Evolutionary conservation across 495 filamentous ascomycete species (phyloP).

Genomic region (Neurospora sp.): DNA sequence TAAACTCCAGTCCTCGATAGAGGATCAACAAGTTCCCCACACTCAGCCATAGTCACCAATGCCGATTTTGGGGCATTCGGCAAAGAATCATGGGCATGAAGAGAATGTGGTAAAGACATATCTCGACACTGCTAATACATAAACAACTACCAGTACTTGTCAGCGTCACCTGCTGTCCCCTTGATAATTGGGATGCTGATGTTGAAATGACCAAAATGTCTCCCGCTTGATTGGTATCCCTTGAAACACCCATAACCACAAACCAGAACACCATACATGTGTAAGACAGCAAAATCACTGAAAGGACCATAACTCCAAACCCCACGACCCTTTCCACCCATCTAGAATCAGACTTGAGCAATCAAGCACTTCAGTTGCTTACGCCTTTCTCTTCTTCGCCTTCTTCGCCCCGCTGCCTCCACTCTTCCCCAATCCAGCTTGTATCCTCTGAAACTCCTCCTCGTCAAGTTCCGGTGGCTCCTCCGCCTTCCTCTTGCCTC

Average conservation of each 20-base stretch:
- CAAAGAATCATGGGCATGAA: too few species aligned
- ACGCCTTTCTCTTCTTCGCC: constrained; percentile 22
- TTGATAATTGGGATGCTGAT: neutral
- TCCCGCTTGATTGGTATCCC: neutral
- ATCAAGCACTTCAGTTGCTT: neutral
- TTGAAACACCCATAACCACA: neutral
- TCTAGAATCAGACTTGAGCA: neutral
- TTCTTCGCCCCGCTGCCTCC: constrained; percentile 22
- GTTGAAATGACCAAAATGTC: neutral
- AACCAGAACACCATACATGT: neutral
- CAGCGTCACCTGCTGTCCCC: neutral
- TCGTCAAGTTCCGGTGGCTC: constrained; percentile 52
- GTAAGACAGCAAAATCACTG: neutral
- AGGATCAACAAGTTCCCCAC: too few species aligned
- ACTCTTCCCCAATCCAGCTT: constrained; percentile 9
- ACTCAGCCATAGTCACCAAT: too few species aligned
- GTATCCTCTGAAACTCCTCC: constrained; percentile 50
- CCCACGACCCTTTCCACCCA: neutral
- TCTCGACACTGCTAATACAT: neutral
- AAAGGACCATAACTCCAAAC: neutral
- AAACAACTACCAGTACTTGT: neutral
- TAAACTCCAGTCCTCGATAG: too few species aligned
- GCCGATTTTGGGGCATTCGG: too few species aligned
- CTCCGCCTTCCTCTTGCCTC: constrained; percentile 42
- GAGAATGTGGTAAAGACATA: too few species aligned